Evolutionary conservation across 2,329 filamentous ascomycete species (phyloP), one percentile per base, ranked within the genome.

Genomic region (Claviceps lovelessii): DNA sequence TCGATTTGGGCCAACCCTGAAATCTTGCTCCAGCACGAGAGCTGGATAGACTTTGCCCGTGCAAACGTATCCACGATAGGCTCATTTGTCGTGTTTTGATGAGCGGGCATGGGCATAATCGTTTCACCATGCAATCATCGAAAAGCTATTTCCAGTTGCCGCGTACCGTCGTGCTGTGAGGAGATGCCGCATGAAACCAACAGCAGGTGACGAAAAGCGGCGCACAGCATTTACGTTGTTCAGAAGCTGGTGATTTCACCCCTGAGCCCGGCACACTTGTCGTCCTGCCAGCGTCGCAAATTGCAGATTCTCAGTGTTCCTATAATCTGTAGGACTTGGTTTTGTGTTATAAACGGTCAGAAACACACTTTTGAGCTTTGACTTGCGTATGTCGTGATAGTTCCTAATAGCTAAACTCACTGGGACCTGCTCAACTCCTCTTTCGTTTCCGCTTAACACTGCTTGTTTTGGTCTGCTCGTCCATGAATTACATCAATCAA

Each of bases 11-110:
- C 52, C 10, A 7, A 28, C 10, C 42, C 55, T 13, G 45, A 35
- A n/a, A 15, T 10, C 8, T 33, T 52, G 29, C 33, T 48, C 15
- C 13, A 50, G 29, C 23, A 52, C 2, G 44, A 42, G 19, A 52
- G 39, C 31, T 56, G 55, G 55, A 56, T 56, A 35, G 45, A 56
- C 23, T 54, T 54, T 37, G 52, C 52, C 11, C 52, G 55, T 46
- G 52, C 52, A 31, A 54, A 54, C 9, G 29, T 52, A 19, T 49
- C 55, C 13, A 49, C 37, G 1, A 13, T 52, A 17, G 55, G 50
- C 8, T 39, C 55, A 8, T 56, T 56, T 35, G 50, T 56, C 13
- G 52, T 56, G 8, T 52, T 56, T 23, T 56, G 10, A 52, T 13
- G 19, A 44, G 23, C 23, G 23, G 23, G 23, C 2, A 23, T 23